Evolutionary conservation across 352 stramenopile species (phyloP).

Genomic region (Phytophthora melonis): DNA sequence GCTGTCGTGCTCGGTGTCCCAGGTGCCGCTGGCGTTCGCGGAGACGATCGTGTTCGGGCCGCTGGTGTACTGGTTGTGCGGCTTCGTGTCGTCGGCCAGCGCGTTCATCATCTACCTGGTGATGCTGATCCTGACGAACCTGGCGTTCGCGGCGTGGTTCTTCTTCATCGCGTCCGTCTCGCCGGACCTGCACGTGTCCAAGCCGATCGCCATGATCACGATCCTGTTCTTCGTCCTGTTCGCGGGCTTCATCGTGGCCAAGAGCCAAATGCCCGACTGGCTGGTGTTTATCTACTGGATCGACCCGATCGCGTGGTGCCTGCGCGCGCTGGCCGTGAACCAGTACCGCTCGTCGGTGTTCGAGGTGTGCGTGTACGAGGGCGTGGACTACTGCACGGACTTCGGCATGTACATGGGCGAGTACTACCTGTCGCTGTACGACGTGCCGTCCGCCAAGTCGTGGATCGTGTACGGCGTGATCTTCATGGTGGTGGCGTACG

Average conservation of each 20-base stretch:
- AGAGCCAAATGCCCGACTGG: slow-evolving; percentile 44
- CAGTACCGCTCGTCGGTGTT: slow-evolving; percentile 28
- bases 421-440: slow-evolving; percentile 46
- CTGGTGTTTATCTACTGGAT: slow-evolving; percentile 60
- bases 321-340: slow-evolving; percentile 38
- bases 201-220: slow-evolving; percentile 44
- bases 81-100: slow-evolving; percentile 29
- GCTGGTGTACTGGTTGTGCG: slow-evolving; percentile 81
- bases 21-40: slow-evolving; percentile 58
- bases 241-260: slow-evolving; percentile 50
- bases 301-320: slow-evolving; percentile 49
- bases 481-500: slow-evolving; percentile 24
- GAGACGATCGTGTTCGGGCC: slow-evolving; percentile 75
- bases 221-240: slow-evolving; percentile 51
- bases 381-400: slow-evolving; percentile 38
- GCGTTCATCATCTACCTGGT: slow-evolving; percentile 49
- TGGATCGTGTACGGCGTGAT: not conserved
- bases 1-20: slow-evolving; percentile 60
- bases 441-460: slow-evolving; percentile 9
- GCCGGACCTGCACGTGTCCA: slow-evolving; percentile 36
- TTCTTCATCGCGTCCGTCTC: slow-evolving; percentile 41
- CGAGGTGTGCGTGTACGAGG: slow-evolving; percentile 41
- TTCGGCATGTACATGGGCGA: slow-evolving; percentile 41
- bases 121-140: slow-evolving; percentile 46
- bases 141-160: slow-evolving; percentile 49